Percentiles rank a stretch among this genome's conserved stretches.
These are phyloP conservation scores for Scopulariopsis brevicaulis DNA, from an alignment of 2,329 filamentous ascomycete genomes.

Conservation along the genomic window DNA sequence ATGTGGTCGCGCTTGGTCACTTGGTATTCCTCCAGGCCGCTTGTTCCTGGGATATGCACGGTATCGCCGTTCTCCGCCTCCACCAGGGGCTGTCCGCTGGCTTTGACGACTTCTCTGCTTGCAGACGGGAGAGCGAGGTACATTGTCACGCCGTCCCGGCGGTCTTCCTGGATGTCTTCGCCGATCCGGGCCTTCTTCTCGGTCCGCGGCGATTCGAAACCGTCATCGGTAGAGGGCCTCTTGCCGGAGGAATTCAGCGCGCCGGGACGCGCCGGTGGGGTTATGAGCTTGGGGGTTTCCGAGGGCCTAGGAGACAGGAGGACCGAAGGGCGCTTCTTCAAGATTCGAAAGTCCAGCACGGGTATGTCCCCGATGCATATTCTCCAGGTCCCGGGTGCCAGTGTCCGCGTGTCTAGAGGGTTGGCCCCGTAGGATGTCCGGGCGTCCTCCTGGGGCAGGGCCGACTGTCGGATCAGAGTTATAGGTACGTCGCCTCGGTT, in stretches of 20 bases:
- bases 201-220: not conserved
- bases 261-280: slow-evolving; percentile 18
- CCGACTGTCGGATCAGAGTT: slow-evolving; percentile 19
- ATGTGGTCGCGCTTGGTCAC: slow-evolving; percentile 46
- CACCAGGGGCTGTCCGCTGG: slow-evolving; percentile 37
- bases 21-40: slow-evolving; percentile 40
- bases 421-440: slow-evolving; percentile 17
- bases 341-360: slow-evolving; percentile 45
- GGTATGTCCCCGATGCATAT: slow-evolving; percentile 36
- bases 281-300: slow-evolving; percentile 11
- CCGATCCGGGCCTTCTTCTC: slow-evolving; percentile 3
- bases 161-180: not conserved
- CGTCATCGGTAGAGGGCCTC: slow-evolving; percentile 24
- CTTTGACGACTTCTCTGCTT: slow-evolving; percentile 30
- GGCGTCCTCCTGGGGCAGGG: not conserved
- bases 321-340: slow-evolving; percentile 39
- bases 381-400: slow-evolving; percentile 45
- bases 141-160: slow-evolving; percentile 7
- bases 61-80: slow-evolving; percentile 38
- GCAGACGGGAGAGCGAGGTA: not conserved
- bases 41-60: slow-evolving; percentile 33
- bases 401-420: slow-evolving; percentile 29
- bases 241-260: slow-evolving; percentile 36
- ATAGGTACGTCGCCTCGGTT: slow-evolving; percentile 45
- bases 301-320: slow-evolving; percentile 15